Evolutionary conservation across 2,329 filamentous ascomycete species (phyloP).

Genomic region (Stachybotrys echinatus): DNA sequence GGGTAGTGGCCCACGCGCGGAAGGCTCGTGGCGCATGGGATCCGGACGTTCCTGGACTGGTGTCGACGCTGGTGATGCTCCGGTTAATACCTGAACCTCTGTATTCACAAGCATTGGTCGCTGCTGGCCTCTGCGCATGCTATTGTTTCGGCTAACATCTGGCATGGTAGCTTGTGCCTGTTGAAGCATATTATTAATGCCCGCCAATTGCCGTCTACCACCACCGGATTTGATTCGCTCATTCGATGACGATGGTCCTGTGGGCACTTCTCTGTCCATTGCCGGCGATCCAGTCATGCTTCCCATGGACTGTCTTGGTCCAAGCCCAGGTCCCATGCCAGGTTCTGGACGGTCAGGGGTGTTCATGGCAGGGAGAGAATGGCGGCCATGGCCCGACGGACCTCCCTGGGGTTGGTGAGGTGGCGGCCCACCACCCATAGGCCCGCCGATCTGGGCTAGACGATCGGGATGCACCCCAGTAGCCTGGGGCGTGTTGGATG

Average conservation of each 20-base stretch:
- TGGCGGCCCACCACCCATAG: slow-evolving; percentile 23
- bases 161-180: slow-evolving; percentile 41
- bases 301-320: slow-evolving; percentile 16
- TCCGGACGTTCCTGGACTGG: slow-evolving; percentile 45
- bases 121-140: slow-evolving; percentile 26
- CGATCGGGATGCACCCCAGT: slow-evolving; percentile 45
- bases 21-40: slow-evolving; percentile 30
- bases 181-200: slow-evolving; percentile 55
- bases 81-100: slow-evolving; percentile 51
- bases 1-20: slow-evolving; percentile 21
- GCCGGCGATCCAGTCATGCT: slow-evolving; percentile 15
- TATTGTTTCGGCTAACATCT: slow-evolving; percentile 28
- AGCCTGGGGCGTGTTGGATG: slow-evolving; percentile 16
- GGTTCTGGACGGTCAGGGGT: slow-evolving; percentile 23
- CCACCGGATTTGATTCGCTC: slow-evolving; percentile 32
- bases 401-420: slow-evolving; percentile 24
- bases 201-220: slow-evolving; percentile 48
- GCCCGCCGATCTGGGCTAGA: slow-evolving; percentile 37
- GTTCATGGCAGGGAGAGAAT: slow-evolving; percentile 21
- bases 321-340: slow-evolving; percentile 12
- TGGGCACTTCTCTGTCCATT: slow-evolving; percentile 23
- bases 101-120: slow-evolving; percentile 43
- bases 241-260: slow-evolving; percentile 27
- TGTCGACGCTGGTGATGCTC: slow-evolving; percentile 45
- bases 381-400: slow-evolving; percentile 18